phyloP scores from a whole-genome alignment of 768 basidiomycete species.

The Tulasnella calospora region DNA sequence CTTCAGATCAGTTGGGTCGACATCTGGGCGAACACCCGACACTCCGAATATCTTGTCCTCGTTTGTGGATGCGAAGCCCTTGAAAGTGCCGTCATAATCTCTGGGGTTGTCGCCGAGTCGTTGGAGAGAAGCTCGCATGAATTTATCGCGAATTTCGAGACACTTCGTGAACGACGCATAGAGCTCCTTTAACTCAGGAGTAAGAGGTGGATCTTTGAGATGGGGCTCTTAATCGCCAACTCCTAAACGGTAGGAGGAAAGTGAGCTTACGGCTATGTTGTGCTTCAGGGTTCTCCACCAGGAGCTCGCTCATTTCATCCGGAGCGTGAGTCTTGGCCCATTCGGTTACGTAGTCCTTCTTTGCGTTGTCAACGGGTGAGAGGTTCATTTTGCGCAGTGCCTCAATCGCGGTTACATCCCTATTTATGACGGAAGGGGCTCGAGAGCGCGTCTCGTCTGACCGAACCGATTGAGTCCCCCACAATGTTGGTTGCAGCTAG shows the following conservation, averaged over 20 bases:
- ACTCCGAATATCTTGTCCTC: conserved; percentile 54
- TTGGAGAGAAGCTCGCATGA: conserved; percentile 81
- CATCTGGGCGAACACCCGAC: conserved; percentile 62
- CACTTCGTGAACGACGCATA: conserved; percentile 76
- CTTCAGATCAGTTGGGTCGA: conserved; percentile 26
- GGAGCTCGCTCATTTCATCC: conserved; percentile 26
- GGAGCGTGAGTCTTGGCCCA: conserved; percentile 8
- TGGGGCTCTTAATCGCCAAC: background rate
- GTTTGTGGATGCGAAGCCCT: conserved; percentile 47
- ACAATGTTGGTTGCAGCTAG: conserved; percentile 53
- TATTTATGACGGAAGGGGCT: conserved; percentile 9
- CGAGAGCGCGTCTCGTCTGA: conserved; percentile 48
- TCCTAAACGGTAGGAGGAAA: too few species aligned
- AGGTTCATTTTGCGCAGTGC: background rate
- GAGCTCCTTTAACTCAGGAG: conserved; percentile 40
- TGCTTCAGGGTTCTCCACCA: conserved; percentile 24
- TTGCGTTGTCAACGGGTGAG: background rate
- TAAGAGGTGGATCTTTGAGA: conserved; percentile 26
- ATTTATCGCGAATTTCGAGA: conserved; percentile 91
- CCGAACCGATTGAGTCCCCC: conserved; percentile 62
- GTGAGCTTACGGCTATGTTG: conserved; percentile 16
- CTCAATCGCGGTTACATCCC: background rate
- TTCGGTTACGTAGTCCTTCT: background rate
- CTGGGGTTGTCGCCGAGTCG: conserved; percentile 91
- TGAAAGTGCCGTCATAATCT: conserved; percentile 79